Evolutionary conservation across 257 asterid species (phyloP), one percentile per base, ranked within the genome.

Genomic region (Solanum tarijense): DNA sequence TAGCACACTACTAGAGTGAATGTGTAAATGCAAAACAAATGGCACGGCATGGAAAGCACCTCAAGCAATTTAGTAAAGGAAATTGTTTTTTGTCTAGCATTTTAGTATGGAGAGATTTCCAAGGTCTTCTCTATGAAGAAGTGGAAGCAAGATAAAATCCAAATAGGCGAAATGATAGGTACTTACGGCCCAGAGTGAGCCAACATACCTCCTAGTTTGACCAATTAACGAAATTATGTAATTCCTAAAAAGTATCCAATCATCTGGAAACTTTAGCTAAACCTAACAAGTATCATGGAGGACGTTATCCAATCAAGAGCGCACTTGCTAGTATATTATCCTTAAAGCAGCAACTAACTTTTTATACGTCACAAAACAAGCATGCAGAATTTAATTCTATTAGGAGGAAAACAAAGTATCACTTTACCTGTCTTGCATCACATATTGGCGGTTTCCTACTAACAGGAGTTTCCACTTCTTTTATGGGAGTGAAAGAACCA

Each of bases 401-500:
- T 23, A 39, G n/a, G 58, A n/a, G 84, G 83, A 82, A 82, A 82
- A 31, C 71, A 34, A 72, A 52, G 34, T 74, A 71, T 31, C 31
- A 74, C 88, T 35, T 69, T 88, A 95, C 98, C 98, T 92, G 91
- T 71, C 91, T 92, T 5, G 91, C 89, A 88, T 93, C 91, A 92
- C 92, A 91, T 10, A 87, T 84, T 68, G 89, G 71, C 74, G 94
- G 74, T 88, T 91, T 91, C 32, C 92, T 95, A 86, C 93, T 93
- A 11, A 89, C 89, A 88, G 93, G 95, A 91, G 90, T 88, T 52
- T 60, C 91, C 76, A 66, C 34, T 88, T 84, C 89, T 75, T 87
- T 88, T 90, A 82, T 91, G 82, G 89, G 89, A 32, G 88, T 72
- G 23, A 75, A 89, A 72, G 94, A 93, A 87, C 88, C 89, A 87